Percentiles rank a stretch among this genome's conserved stretches.
These are phyloP conservation scores for Ophiostoma sp. DNA, from an alignment of 2,329 filamentous ascomycete species.

Conservation along the genomic window DNA sequence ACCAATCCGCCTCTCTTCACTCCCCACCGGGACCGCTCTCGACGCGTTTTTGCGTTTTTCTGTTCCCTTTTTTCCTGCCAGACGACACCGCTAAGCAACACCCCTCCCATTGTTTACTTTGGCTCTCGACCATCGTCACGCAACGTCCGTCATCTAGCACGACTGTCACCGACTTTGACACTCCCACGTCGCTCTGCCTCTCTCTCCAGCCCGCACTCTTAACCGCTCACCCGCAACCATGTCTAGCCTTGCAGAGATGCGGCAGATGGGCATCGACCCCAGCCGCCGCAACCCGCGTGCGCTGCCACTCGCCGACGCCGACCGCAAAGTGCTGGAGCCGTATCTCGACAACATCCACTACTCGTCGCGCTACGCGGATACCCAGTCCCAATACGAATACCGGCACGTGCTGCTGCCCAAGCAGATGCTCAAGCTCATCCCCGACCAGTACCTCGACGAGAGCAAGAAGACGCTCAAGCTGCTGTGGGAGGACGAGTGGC, in stretches of 20 bases:
- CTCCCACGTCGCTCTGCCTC: no score
- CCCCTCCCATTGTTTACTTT: slow-evolving; percentile 8
- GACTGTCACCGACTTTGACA: not conserved
- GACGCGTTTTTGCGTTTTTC: slow-evolving; percentile 12
- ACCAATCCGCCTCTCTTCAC: not conserved
- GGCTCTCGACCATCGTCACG: no score
- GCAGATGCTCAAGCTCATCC: slow-evolving; percentile 95
- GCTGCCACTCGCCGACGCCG: slow-evolving; percentile 70
- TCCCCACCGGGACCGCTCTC: slow-evolving; percentile 2
- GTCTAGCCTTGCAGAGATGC: slow-evolving; percentile 26
- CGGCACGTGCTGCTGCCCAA: slow-evolving; percentile 97
- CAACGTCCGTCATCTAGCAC: not conserved
- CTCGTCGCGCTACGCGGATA: slow-evolving; percentile 74
- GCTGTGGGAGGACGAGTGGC: slow-evolving; percentile 98
- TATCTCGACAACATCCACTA: slow-evolving; percentile 94
- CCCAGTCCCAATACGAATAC: slow-evolving; percentile 88
- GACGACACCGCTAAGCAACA: slow-evolving; percentile 7
- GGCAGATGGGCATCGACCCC: slow-evolving; percentile 64
- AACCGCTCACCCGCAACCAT: slow-evolving; percentile 16
- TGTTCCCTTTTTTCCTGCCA: not conserved
- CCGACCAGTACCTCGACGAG: slow-evolving; percentile 60
- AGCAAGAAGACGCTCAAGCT: slow-evolving; percentile 89
- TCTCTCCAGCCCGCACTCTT: no score
- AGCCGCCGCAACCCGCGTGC: slow-evolving; percentile 82
- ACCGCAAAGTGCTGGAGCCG: slow-evolving; percentile 80